Evolutionary conservation across 495 filamentous ascomycete species (phyloP).

Genomic region (Lophiostoma macrostomum): DNA sequence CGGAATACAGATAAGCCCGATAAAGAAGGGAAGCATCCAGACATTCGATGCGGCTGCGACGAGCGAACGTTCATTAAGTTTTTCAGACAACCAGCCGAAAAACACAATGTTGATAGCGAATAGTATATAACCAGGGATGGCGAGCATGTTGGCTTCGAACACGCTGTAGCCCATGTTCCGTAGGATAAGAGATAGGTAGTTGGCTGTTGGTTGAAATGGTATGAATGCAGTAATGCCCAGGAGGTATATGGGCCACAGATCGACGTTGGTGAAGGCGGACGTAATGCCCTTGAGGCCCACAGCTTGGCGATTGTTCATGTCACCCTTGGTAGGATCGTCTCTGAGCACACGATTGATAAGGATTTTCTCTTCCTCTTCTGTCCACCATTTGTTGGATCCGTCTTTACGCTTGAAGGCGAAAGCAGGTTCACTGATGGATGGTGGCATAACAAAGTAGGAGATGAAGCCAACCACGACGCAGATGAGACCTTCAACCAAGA

Average conservation of each 20-base stretch:
- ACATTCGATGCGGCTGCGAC: constrained; percentile 51
- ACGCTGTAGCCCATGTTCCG: constrained; percentile 51
- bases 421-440: constrained; percentile 50
- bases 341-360: constrained; percentile 61
- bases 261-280: constrained; percentile 51
- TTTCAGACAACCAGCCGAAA: constrained; percentile 55
- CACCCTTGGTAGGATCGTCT: constrained; percentile 62
- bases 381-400: constrained; percentile 54
- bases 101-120: constrained; percentile 47
- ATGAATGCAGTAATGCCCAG: constrained; percentile 42
- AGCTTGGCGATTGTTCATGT: constrained; percentile 61
- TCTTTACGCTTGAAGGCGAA: constrained; percentile 52
- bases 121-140: constrained; percentile 51
- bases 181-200: constrained; percentile 52
- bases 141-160: constrained; percentile 55
- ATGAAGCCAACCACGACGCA: constrained; percentile 52
- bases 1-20: constrained; percentile 50
- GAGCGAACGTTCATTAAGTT: constrained; percentile 52
- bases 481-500: constrained; percentile 43
- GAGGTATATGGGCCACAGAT: constrained; percentile 58
- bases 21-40: constrained; percentile 56
- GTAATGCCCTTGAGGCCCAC: constrained; percentile 49
- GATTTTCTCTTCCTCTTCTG: constrained; percentile 56
- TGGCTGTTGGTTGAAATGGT: constrained; percentile 46
- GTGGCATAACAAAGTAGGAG: constrained; percentile 56